A percentile compares a stretch with the other conserved stretches of the same genome.
These are phyloP conservation scores for Ambrosiella beaveri DNA, from an alignment of 2,329 filamentous ascomycete species.

Conservation along the genomic window DNA sequence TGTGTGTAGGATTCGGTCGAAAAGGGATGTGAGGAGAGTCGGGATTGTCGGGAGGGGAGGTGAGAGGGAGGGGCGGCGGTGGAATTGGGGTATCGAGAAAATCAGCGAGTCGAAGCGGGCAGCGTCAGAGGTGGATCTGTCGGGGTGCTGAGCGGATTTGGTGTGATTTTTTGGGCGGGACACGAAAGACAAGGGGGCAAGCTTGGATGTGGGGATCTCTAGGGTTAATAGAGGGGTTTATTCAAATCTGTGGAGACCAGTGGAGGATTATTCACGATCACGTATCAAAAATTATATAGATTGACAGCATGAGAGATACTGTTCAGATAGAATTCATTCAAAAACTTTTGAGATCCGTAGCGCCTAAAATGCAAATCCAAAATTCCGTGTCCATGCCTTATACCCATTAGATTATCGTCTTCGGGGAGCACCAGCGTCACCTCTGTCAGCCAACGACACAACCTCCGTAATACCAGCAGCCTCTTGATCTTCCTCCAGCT, in stretches of 20 bases:
- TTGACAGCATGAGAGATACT: not conserved
- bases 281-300: not conserved
- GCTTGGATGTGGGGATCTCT: too few species aligned
- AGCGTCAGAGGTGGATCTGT: too few species aligned
- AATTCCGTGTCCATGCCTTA: not conserved
- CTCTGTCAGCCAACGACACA: conserved; percentile 65
- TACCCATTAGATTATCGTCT: conserved; percentile 12
- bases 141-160: too few species aligned
- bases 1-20: not conserved
- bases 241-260: too few species aligned
- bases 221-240: not conserved
- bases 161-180: too few species aligned
- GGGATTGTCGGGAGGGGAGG: not conserved
- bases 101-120: too few species aligned
- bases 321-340: not conserved
- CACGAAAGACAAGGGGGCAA: too few species aligned
- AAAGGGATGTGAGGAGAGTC: not conserved
- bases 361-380: not conserved
- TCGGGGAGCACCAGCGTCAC: conserved; percentile 28
- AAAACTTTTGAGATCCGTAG: not conserved
- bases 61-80: not conserved
- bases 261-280: not conserved
- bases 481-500: conserved; percentile 88
- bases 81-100: not conserved
- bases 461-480: conserved; percentile 89